Evolutionary conservation across 2,329 filamentous ascomycete species (phyloP).

Genomic region (Parastagonospora nodorum): DNA sequence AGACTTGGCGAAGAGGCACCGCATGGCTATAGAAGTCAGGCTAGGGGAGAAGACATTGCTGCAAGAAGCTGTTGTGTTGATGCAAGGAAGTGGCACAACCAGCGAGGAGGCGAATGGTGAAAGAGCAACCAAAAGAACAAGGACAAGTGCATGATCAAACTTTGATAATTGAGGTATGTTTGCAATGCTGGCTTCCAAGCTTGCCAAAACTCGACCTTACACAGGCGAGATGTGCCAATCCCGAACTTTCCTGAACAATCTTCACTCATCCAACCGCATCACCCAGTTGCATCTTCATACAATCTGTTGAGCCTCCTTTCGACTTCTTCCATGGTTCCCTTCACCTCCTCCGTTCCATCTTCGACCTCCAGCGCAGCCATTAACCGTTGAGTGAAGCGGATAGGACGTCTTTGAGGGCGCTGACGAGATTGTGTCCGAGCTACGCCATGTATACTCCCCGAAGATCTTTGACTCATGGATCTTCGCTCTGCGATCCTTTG

Average conservation of each 20-base stretch:
- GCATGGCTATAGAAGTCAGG: conserved; percentile 26
- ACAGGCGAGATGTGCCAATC: not conserved
- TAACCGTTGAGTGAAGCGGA: conserved; percentile 1
- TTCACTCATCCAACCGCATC: not conserved
- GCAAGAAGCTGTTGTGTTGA: conserved; percentile 15
- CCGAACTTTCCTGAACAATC: not conserved
- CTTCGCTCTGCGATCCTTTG: not conserved
- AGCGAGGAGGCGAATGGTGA: not conserved
- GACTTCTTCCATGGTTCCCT: conserved; percentile 2
- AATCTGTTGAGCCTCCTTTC: conserved; percentile 1
- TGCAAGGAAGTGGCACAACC: not conserved
- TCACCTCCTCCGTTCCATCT: conserved; percentile 1
- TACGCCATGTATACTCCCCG: not conserved
- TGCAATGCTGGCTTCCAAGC: not conserved
- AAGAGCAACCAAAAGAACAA: not conserved
- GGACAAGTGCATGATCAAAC: not conserved
- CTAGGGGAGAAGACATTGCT: conserved; percentile 25
- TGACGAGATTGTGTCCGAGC: not conserved
- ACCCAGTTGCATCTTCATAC: not conserved
- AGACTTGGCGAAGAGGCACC: conserved; percentile 13
- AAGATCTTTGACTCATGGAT: not conserved
- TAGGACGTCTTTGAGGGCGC: not conserved
- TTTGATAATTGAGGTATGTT: not conserved
- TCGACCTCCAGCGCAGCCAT: conserved; percentile 4
- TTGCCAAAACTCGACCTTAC: not conserved